Evolutionary conservation across 345 rosid genomes (phyloP), one percentile per base, ranked within the genome.

Genomic region (Hypericum perforatum): DNA sequence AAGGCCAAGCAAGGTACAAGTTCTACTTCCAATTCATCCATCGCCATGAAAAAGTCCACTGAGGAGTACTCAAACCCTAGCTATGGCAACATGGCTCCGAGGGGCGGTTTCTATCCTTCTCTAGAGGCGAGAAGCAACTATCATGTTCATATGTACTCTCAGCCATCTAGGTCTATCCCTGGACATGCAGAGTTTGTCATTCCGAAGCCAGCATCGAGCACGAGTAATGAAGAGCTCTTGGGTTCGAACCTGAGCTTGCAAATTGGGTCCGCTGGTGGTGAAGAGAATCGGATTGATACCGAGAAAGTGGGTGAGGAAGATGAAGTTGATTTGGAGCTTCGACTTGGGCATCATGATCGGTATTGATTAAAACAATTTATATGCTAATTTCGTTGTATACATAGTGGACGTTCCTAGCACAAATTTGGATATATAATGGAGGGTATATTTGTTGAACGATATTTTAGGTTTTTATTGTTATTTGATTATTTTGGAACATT

Each of bases 261-360:
- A 43, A 59, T 77, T 7, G 79, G 78, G 14, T 55, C 70, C 37
- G 16, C 62, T 13, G 46, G 54, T 32, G 55, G 12, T 11, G 66
- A 71, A 49, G 68, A 71, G 9, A 46, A 61, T 49, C 53, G 55
- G 50, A 44, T 57, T 14, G 64, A 41, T 41, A 60, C 37, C 45
- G 67, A 54, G 45, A n/a, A 11, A 6, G 48, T 6, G n/a, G 12
- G 13, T 0, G 11, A 45, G n/a, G 79, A 71, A 16, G 81, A 72
- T 50, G 87, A 81, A 66, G 22, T 83, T 16, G 94, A 89, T 75
- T 79, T 86, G 81, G 86, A 89, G 79, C 97, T 86, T 70, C 81
- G 94, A 56, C 95, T 86, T 41, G 94, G 95, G 52, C 71, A 73
- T 43, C 63, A 66, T 63, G 78, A 65, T 3, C 67, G 66, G 11